Base-by-base conservation (phyloP, 164 flowering plant species). In the Piper betle region DNA sequence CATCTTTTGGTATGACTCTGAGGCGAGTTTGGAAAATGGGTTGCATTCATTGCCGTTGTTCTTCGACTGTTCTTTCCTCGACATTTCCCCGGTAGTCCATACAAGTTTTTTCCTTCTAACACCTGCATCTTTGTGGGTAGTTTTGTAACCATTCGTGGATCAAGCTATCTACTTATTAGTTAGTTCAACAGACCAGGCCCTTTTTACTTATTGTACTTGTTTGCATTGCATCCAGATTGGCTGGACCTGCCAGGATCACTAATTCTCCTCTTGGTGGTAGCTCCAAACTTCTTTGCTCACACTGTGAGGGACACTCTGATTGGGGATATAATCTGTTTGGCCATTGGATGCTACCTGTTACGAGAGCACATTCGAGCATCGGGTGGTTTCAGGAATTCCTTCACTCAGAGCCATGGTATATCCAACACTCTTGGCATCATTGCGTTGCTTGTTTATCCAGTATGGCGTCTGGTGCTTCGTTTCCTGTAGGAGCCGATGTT, bases 331-430 rank as follows among this genome's bases (percentile, higher is more conserved):
- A 74, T 92, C 18, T 79, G 90, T 57, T 79, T 92, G 2, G 2
- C 62, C 19, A 84, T 89, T 40, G 96, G 83, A 7, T 84, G 93
- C 57, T 92, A 92, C 72, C 76, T 92, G 6, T 75, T 92, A 43
- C 98, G 89, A 75, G 97, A 90, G 65, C 98, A 93, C 80, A 87
- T 93, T 68, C 69, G 94, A 37, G 93, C 94, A 25, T 71, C 88
- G 12, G 97, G 98, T 39, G 97, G 97, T 53, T 89, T 93, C 76
- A 69, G 97, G 62, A 86, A 89, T 63, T 80, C 98, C 39, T 84
- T 90, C 76, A 87, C 96, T 0, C 76, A 75, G 68, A 69, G 62
- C 59, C 79, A 85, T 63, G 96, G 96, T 40, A 72, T 90, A 50
- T 87, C 97, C 1, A 92, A 92, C 82, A 82, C 96, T 0, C 0